Evolutionary conservation across 805 yeast genomes (phyloP).

Genomic region (Vanderwaltozyma yarrowii): DNA sequence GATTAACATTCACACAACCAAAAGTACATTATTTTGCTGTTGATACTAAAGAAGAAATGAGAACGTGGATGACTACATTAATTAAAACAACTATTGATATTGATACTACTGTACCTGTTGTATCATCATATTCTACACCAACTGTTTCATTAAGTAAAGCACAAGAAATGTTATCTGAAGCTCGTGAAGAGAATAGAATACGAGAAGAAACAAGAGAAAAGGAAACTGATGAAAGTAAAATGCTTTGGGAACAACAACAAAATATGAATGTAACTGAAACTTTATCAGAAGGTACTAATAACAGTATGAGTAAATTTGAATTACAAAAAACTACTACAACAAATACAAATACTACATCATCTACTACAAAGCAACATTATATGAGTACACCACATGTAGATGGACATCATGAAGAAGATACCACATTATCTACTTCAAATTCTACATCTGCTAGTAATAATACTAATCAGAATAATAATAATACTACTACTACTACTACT

Average conservation of each 20-base stretch:
- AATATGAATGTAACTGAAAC: constrained; percentile 2
- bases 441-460: constrained; percentile 7
- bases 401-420: constrained; percentile 1
- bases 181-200: constrained; percentile 58
- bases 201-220: constrained; percentile 35
- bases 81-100: constrained; percentile 94
- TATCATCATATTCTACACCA: constrained; percentile 90
- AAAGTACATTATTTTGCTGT: constrained; percentile 94
- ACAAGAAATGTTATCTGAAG: constrained; percentile 71
- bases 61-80: constrained; percentile 87
- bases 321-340: too few relatives aligned
- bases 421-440: constrained; percentile 10
- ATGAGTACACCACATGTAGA: neutral
- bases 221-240: constrained; percentile 22
- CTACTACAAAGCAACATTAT: neutral
- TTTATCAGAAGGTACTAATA: neutral
- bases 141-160: constrained; percentile 82
- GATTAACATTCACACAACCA: constrained; percentile 92
- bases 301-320: neutral
- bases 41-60: constrained; percentile 81
- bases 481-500: too few relatives aligned
- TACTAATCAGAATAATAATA: too few relatives aligned
- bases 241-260: constrained; percentile 26
- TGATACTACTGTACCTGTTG: constrained; percentile 84
- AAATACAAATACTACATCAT: too few relatives aligned